These are phyloP conservation scores for Pythium sp. DNA, from an alignment of 352 stramenopile genomes.

Conservation along the genomic window DNA sequence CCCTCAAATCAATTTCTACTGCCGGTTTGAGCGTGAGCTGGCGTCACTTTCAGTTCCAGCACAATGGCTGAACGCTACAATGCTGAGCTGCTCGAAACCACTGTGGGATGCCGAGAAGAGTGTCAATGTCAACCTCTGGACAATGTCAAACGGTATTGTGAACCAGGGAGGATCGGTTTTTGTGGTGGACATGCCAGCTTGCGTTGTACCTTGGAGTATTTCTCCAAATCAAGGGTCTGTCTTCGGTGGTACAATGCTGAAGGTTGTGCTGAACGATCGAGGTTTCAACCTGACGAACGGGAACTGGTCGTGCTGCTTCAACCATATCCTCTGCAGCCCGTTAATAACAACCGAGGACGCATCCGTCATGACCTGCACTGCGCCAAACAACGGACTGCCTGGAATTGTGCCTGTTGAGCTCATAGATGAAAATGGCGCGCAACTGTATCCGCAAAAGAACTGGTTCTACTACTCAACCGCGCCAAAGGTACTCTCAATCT, in stretches of 20 bases:
- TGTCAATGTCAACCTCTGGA: conserved; percentile 33
- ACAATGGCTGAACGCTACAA: conserved; percentile 33
- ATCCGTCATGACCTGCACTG: conserved; percentile 14
- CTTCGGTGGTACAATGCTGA: conserved; percentile 13
- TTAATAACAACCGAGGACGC: conserved; percentile 5
- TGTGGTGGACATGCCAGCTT: conserved; percentile 1
- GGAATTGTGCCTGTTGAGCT: conserved; percentile 27
- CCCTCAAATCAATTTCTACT: conserved; percentile 24
- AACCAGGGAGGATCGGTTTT: conserved; percentile 3
- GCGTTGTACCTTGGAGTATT: conserved; percentile 22
- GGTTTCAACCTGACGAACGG: neutral
- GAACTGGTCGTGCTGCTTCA: conserved; percentile 42
- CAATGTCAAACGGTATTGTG: conserved; percentile 13
- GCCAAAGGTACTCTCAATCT: conserved; percentile 27
- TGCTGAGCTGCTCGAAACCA: conserved; percentile 28
- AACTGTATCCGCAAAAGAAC: conserved; percentile 13
- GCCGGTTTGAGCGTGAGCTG: conserved; percentile 29
- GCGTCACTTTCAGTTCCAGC: conserved; percentile 25
- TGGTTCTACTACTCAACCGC: conserved; percentile 36
- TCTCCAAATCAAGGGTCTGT: conserved; percentile 21
- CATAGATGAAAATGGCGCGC: neutral
- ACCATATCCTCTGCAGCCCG: conserved; percentile 20
- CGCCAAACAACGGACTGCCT: conserved; percentile 16
- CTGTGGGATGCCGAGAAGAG: conserved; percentile 18
- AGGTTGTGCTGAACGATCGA: neutral